Conservation (phyloP, 2,329 filamentous ascomycete genomes). For the Botryotinia convoluta region DNA sequence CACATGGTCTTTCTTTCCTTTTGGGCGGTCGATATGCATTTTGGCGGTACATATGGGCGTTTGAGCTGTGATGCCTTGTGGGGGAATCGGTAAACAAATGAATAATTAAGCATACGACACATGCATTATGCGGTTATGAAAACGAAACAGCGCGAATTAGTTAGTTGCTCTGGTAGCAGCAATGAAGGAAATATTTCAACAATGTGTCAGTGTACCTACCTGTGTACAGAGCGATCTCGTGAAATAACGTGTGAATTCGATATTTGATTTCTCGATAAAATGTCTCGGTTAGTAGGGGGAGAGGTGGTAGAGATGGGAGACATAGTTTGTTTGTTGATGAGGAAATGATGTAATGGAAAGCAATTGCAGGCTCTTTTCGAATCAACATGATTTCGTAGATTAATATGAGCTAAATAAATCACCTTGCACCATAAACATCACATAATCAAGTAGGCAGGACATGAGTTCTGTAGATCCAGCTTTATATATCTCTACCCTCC, state of each 20-base stretch:
- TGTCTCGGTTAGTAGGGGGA: background rate
- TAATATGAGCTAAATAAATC: background rate
- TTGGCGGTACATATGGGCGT: background rate
- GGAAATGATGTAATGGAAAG: background rate
- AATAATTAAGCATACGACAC: background rate
- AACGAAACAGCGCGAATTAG: background rate
- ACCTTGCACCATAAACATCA: background rate
- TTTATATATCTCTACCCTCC: background rate
- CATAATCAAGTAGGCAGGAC: background rate
- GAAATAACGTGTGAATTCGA: background rate
- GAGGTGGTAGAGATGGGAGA: no score
- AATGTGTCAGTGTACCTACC: background rate
- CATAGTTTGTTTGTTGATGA: background rate
- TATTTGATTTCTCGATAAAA: background rate
- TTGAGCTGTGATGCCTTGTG: background rate
- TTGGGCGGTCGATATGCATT: background rate
- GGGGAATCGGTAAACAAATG: background rate
- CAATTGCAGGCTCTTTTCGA: background rate
- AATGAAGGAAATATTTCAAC: background rate
- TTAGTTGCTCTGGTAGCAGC: background rate
- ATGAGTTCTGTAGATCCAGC: background rate
- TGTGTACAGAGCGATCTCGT: background rate
- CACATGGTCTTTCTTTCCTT: background rate
- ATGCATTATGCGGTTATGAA: background rate
- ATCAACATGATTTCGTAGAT: background rate